These are phyloP conservation scores for Lachnellula cervina DNA, from an alignment of 2,329 filamentous ascomycete genomes.

Conservation along the genomic window DNA sequence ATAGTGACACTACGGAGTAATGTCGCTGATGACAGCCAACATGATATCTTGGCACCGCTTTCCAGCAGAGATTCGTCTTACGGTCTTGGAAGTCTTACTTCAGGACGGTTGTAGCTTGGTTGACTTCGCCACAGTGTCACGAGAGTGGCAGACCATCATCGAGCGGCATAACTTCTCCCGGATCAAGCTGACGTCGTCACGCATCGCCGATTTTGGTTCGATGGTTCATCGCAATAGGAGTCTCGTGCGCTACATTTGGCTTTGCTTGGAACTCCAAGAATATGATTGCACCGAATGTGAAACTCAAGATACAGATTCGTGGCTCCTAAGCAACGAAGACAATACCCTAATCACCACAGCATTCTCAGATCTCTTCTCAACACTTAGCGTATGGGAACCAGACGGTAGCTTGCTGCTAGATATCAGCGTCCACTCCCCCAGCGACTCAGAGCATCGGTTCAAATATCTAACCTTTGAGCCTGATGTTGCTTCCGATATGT, in stretches of 20 bases:
- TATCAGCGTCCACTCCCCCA: conserved; percentile 36
- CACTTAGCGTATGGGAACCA: conserved; percentile 33
- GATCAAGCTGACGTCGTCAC: conserved; percentile 14
- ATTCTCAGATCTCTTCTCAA: conserved; percentile 30
- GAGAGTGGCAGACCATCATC: conserved; percentile 16
- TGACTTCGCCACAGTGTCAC: conserved; percentile 15
- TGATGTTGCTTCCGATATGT: conserved; percentile 10
- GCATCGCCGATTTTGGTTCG: conserved; percentile 13
- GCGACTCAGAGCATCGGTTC: conserved; percentile 35
- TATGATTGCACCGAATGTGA: conserved; percentile 16
- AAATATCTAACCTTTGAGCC: conserved; percentile 29
- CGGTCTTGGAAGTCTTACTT: conserved; percentile 13
- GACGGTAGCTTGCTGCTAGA: conserved; percentile 33
- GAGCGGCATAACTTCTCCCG: conserved; percentile 15
- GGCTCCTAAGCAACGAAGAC: conserved; percentile 21
- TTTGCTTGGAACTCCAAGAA: conserved; percentile 18
- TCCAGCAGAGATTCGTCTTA: conserved; percentile 16
- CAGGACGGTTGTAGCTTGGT: conserved; percentile 16
- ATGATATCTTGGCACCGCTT: conserved; percentile 8
- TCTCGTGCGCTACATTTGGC: conserved; percentile 18
- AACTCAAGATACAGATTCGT: conserved; percentile 15
- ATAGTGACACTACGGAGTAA: too few relatives aligned
- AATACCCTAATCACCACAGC: conserved; percentile 28
- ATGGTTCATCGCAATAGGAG: conserved; percentile 17
- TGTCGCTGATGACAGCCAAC: too few relatives aligned